Evolutionary conservation across 768 basidiomycete genomes (phyloP).

Genomic region (Coprinopsis cinerea): DNA sequence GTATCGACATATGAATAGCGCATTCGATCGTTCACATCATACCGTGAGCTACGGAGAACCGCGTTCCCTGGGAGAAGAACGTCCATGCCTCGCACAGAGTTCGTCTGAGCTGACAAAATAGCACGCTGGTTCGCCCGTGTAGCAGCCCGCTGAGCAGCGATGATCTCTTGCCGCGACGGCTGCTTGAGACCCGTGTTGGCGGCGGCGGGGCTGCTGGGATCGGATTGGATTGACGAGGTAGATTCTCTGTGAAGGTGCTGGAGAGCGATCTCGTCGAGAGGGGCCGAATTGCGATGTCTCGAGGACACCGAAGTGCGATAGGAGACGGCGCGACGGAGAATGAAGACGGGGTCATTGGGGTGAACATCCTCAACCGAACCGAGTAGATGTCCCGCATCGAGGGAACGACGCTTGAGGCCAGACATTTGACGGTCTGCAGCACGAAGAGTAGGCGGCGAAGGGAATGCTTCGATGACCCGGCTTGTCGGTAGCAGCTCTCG

Average conservation of each 20-base stretch:
- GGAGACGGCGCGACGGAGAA: slow-evolving; percentile 76
- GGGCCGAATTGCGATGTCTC: slow-evolving; percentile 66
- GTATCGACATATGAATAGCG: slow-evolving; percentile 92
- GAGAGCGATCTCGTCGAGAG: slow-evolving; percentile 79
- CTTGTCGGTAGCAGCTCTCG: slow-evolving; percentile 73
- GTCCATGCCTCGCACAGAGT: slow-evolving; percentile 84
- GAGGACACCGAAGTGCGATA: slow-evolving; percentile 69
- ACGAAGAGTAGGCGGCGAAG: slow-evolving; percentile 48
- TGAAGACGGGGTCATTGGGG: slow-evolving; percentile 82
- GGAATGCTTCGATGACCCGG: slow-evolving; percentile 80
- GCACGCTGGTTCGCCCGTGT: slow-evolving; percentile 83
- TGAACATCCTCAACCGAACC: slow-evolving; percentile 70
- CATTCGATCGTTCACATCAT: slow-evolving; percentile 63
- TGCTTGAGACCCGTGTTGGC: slow-evolving; percentile 21
- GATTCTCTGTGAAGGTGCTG: slow-evolving; percentile 68
- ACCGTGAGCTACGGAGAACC: slow-evolving; percentile 78
- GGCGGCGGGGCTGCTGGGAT: slow-evolving; percentile 18
- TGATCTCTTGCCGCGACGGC: slow-evolving; percentile 79
- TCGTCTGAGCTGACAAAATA: slow-evolving; percentile 73
- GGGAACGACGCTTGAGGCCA: slow-evolving; percentile 76
- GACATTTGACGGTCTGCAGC: slow-evolving; percentile 51
- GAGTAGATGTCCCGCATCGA: slow-evolving; percentile 71
- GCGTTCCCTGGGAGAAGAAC: slow-evolving; percentile 81
- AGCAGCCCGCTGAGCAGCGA: slow-evolving; percentile 86
- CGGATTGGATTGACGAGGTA: slow-evolving; percentile 40